Percentiles rank a stretch among this genome's conserved stretches.
Evolutionary conservation across 352 stramenopile genomes (phyloP).

Genomic region (Globisporangium lucens): DNA sequence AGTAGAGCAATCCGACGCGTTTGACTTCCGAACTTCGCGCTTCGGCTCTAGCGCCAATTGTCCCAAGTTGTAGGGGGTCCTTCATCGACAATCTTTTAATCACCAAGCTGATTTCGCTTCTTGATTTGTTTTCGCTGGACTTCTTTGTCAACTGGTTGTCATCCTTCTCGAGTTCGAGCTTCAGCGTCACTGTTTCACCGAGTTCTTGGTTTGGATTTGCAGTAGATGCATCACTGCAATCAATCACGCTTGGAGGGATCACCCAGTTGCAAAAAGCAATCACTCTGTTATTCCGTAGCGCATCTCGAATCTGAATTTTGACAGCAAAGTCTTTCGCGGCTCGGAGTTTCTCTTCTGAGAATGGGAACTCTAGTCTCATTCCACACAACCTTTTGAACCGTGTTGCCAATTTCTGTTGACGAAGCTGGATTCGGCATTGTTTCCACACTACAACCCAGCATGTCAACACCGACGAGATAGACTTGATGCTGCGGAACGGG

Average conservation of each 20-base stretch:
- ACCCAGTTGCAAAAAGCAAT: slow-evolving; percentile 32
- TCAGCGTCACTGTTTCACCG: slow-evolving; percentile 4
- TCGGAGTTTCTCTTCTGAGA: slow-evolving; percentile 4
- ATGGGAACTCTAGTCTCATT: slow-evolving; percentile 20
- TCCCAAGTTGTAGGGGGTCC: neutral
- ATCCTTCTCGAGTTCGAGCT: slow-evolving; percentile 1
- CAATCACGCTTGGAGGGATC: slow-evolving; percentile 22
- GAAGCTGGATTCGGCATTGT: slow-evolving; percentile 22
- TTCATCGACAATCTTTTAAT: neutral
- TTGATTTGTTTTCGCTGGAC: neutral
- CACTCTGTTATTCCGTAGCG: slow-evolving; percentile 13
- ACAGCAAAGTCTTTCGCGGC: slow-evolving; percentile 10
- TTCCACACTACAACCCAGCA: slow-evolving; percentile 24
- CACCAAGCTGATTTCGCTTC: slow-evolving; percentile 3
- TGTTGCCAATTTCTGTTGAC: neutral
- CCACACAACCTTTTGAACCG: slow-evolving; percentile 8
- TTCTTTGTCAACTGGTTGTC: neutral
- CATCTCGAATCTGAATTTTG: slow-evolving; percentile 23
- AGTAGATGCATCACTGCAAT: neutral
- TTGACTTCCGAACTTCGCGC: neutral
- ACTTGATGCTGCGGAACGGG: slow-evolving; percentile 3
- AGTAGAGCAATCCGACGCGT: slow-evolving; percentile 7
- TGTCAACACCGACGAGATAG: slow-evolving; percentile 16
- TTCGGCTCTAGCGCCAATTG: no score
- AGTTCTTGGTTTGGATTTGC: neutral